Base-by-base conservation (phyloP, 2,329 filamentous ascomycete species). In the Parafenestella ontariensis region DNA sequence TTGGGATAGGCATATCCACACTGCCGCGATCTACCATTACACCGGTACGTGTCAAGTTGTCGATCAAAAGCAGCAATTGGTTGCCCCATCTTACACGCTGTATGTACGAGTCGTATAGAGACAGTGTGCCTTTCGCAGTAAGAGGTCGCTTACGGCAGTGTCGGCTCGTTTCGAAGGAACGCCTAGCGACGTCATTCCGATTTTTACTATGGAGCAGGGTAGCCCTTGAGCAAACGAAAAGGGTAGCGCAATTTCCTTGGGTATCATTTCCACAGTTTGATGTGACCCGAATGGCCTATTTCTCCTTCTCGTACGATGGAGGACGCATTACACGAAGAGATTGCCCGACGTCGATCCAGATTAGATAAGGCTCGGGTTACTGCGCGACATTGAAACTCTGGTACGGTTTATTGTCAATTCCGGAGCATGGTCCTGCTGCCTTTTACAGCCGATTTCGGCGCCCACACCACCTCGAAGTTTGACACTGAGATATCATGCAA, bases 381-480 rank as follows among this genome's bases (percentile, higher is more conserved):
- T 58, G 54, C 54, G 51, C 46, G 51, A 58, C 54, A 58, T 54
- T 15, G 17, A 46, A 51, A 54, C 43, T 42, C 49, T 56, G 50
- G 50, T 54, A 49, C 40, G 23, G 18, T 42, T 43, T 18, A 23
- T 23, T 48, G 37, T 24, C 43, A 39, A 34, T 9, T 26, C 28
- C 31, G 20, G 15, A 46, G 36, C 36, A 44, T 36, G 37, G 24
- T 36, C 43, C 46, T 15, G 18, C 3, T 21, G 10, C 36, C 2
- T 21, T 21, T 39, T 18, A 39, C 15, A 9, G 36, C 18, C 36
- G 18, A 13, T 11, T 39, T 39, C 18, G 13, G 13, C 34, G 34
- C 34, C n/a, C 34, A 37, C 34, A 29, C 37, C 33, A 41, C 41
- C 9, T 1, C 20, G n/a, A 10, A 26, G 20, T 18, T 37, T 9